Evolutionary conservation across 2,329 filamentous ascomycete species (phyloP).

Genomic region (Tolypocladium amazonense): DNA sequence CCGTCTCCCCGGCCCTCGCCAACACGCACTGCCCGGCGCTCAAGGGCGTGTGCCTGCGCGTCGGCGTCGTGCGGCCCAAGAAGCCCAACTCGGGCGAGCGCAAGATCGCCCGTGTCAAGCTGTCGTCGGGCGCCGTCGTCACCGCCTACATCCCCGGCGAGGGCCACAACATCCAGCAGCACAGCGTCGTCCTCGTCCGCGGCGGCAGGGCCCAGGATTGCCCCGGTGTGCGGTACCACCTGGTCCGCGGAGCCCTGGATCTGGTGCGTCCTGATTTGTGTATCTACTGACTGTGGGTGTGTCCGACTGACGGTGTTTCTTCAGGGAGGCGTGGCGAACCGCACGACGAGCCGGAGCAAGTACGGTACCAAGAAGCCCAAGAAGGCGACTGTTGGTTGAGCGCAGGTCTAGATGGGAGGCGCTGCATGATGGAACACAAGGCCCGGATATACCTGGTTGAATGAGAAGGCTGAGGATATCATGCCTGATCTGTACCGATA

Average conservation of each 20-base stretch:
- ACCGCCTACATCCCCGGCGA: constrained; percentile 95
- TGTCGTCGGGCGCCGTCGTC: constrained; percentile 78
- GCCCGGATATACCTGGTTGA: background rate
- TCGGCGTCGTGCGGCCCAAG: constrained; percentile 90
- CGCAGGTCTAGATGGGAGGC: background rate
- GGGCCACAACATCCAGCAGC: constrained; percentile 98
- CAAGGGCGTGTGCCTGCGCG: constrained; percentile 93
- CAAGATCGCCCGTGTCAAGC: constrained; percentile 84
- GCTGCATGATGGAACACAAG: background rate
- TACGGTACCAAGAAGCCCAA: constrained; percentile 99
- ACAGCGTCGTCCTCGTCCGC: constrained; percentile 92
- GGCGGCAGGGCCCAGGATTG: constrained; percentile 94
- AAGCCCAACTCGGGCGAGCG: constrained; percentile 97
- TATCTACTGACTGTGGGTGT: background rate
- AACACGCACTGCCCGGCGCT: constrained; percentile 62
- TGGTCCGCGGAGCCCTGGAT: constrained; percentile 86
- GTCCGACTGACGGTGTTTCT: constrained; percentile 6
- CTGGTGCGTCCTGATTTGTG: constrained; percentile 51
- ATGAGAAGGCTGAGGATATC: background rate
- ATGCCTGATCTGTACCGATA: background rate
- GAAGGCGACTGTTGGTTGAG: constrained; percentile 50
- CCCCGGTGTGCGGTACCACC: constrained; percentile 92
- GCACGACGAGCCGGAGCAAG: constrained; percentile 81
- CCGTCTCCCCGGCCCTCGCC: constrained; percentile 74
- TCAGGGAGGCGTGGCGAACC: constrained; percentile 81